These are phyloP conservation scores for Rhexocercosporidium sp. DNA, from an alignment of 2,329 filamentous ascomycete genomes.

Conservation along the genomic window DNA sequence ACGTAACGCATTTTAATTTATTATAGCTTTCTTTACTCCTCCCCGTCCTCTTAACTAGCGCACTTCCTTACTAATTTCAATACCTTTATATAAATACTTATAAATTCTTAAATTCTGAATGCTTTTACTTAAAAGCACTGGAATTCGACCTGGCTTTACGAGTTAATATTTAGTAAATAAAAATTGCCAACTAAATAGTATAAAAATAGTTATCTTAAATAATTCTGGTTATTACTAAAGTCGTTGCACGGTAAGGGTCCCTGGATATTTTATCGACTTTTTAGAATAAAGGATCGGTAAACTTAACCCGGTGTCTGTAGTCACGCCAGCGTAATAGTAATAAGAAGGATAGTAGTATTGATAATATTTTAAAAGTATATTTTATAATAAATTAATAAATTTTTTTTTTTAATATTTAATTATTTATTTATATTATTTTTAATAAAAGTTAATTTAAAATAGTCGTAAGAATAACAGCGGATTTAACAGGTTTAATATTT, in stretches of 20 bases:
- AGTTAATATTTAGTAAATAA: not conserved
- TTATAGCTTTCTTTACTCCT: no score
- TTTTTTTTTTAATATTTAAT: not conserved
- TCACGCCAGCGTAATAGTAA: not conserved
- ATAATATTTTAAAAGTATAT: not conserved
- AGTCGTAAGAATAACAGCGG: not conserved
- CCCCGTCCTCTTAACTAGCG: no score
- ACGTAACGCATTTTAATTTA: no score
- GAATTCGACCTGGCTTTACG: not conserved
- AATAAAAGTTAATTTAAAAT: not conserved
- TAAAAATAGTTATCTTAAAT: not conserved
- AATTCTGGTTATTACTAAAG: not conserved
- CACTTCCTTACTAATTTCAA: no score
- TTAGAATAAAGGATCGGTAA: not conserved
- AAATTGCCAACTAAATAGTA: not conserved
- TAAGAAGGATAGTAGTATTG: not conserved
- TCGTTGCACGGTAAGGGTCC: not conserved
- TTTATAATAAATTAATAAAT: not conserved
- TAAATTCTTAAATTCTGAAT: not conserved
- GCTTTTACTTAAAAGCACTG: not conserved
- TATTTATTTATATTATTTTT: not conserved
- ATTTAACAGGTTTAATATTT: not conserved
- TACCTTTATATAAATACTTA: not conserved
- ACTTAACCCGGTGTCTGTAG: not conserved
- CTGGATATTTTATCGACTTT: not conserved